Conservation (phyloP, 2,329 filamentous ascomycete genomes). For the Beauveria bassiana region DNA sequence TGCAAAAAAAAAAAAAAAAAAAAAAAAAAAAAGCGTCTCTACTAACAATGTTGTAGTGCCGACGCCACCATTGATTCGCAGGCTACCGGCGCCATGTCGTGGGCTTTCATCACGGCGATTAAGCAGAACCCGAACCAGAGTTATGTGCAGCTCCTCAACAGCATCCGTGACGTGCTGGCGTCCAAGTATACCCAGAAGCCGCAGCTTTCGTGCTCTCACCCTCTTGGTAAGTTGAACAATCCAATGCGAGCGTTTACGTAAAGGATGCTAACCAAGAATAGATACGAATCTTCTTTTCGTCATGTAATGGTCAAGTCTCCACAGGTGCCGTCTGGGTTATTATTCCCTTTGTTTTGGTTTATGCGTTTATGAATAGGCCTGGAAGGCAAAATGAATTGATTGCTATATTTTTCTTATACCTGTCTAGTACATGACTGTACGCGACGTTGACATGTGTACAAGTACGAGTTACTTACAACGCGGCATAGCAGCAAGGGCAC, state of each 20-base stretch:
- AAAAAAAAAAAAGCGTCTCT: neutral
- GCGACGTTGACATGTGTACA: neutral
- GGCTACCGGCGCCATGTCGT: conserved; percentile 97
- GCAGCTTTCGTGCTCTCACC: conserved; percentile 92
- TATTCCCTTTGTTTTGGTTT: neutral
- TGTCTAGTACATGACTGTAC: neutral
- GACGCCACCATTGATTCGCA: conserved; percentile 83
- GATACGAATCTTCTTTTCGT: conserved; percentile 61
- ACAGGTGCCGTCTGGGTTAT: neutral
- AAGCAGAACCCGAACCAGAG: conserved; percentile 93
- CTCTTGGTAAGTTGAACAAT: conserved; percentile 61
- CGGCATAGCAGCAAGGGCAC: neutral
- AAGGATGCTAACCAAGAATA: conserved; percentile 23
- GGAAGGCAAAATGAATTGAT: conserved; percentile 4
- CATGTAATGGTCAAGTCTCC: conserved; percentile 39
- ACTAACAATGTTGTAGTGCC: conserved; percentile 47
- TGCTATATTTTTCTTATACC: neutral
- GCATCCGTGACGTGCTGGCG: conserved; percentile 80
- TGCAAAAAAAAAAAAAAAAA: conserved; percentile 1
- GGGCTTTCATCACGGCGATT: conserved; percentile 86
- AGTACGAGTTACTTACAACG: neutral
- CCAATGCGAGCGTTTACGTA: neutral
- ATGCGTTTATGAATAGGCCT: neutral
- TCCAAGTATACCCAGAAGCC: conserved; percentile 91
- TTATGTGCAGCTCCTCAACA: conserved; percentile 93